A percentile compares a stretch with the other conserved stretches of the same genome.
phyloP scores from a whole-genome alignment of 805 yeast genomes.

The Torulaspora indica region DNA sequence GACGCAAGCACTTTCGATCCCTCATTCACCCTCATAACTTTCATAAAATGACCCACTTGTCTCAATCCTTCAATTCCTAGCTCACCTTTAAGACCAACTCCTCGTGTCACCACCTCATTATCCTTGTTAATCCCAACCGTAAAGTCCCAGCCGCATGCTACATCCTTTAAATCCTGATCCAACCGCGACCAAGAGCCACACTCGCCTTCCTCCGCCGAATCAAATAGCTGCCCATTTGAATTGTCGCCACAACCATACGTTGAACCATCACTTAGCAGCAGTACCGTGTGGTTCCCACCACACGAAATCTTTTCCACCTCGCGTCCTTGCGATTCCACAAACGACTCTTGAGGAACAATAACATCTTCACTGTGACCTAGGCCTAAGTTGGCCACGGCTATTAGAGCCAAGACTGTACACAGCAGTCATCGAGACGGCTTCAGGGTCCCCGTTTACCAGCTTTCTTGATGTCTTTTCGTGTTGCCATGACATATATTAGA shows the following conservation, averaged over 20 bases:
- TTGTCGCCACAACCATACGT: slow-evolving; percentile 60
- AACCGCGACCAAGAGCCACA: background rate
- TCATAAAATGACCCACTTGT: slow-evolving; percentile 2
- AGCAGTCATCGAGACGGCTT: slow-evolving; percentile 3
- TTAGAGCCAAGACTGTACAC: slow-evolving; percentile 73
- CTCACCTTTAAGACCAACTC: slow-evolving; percentile 70
- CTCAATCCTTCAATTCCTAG: slow-evolving; percentile 48
- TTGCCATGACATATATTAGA: slow-evolving; percentile 2
- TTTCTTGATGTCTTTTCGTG: slow-evolving; percentile 8
- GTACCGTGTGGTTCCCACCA: slow-evolving; percentile 84
- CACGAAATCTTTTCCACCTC: slow-evolving; percentile 49
- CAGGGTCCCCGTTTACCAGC: background rate
- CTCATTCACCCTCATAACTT: slow-evolving; percentile 12
- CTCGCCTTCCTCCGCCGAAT: background rate
- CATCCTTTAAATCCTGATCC: slow-evolving; percentile 38
- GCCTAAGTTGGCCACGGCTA: slow-evolving; percentile 73
- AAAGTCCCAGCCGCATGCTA: slow-evolving; percentile 79
- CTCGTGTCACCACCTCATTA: slow-evolving; percentile 48
- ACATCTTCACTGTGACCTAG: slow-evolving; percentile 49
- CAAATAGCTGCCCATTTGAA: slow-evolving; percentile 44
- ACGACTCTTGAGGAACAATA: slow-evolving; percentile 28
- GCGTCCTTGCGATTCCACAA: slow-evolving; percentile 8
- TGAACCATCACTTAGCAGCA: slow-evolving; percentile 50
- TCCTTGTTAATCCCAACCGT: slow-evolving; percentile 45
- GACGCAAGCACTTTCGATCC: slow-evolving; percentile 21